Evolutionary conservation across 345 rosid genomes (phyloP).

Genomic region (Salix caprea): DNA sequence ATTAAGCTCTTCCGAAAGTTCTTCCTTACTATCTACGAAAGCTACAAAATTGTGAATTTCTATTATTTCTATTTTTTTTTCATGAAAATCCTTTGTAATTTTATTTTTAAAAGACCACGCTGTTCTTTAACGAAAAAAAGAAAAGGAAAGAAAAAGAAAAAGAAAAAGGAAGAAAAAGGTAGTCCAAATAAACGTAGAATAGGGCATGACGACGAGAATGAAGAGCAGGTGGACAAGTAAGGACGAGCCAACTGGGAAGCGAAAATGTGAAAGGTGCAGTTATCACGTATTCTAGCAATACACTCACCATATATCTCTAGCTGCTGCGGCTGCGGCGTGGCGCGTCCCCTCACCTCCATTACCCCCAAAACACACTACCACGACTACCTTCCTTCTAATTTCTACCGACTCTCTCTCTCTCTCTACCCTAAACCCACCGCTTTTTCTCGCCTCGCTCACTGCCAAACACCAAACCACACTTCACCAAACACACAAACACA

Average conservation of each 20-base stretch:
- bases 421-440: slow-evolving; percentile 12
- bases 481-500: not conserved
- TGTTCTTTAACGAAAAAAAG: too few species aligned
- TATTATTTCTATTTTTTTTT: too few species aligned
- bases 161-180: not conserved
- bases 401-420: not conserved
- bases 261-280: slow-evolving; percentile 15
- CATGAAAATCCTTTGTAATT: too few species aligned
- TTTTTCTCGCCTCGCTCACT: not conserved
- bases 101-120: too few species aligned
- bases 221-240: slow-evolving; percentile 22
- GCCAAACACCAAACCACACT: slow-evolving; percentile 7
- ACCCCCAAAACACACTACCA: not conserved
- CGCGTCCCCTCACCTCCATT: slow-evolving; percentile 12
- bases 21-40: too few species aligned
- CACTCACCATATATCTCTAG: not conserved
- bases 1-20: too few species aligned
- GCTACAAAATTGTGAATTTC: too few species aligned
- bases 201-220: not conserved
- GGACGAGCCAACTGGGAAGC: slow-evolving; percentile 18
- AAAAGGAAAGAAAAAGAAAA: not conserved
- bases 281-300: not conserved
- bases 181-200: not conserved
- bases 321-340: not conserved
- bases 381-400: slow-evolving; percentile 2